These are phyloP conservation scores for Acorus calamus DNA, from an alignment of 106 monocot species.

Conservation along the genomic window DNA sequence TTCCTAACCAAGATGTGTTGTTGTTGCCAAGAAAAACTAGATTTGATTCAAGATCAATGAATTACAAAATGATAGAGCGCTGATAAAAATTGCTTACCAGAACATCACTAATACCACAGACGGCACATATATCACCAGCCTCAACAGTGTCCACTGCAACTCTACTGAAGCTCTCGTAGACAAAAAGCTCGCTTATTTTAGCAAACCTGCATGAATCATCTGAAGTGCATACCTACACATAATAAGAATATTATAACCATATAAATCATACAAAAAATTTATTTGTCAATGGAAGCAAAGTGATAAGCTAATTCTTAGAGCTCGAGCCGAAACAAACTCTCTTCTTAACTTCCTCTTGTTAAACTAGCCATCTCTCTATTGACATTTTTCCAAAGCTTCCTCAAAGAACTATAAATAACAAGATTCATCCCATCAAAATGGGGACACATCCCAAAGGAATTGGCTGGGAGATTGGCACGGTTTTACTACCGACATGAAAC, in stretches of 20 bases:
- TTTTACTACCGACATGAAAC: too few species aligned
- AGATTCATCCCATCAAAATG: too few species aligned
- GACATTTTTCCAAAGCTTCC: too few species aligned
- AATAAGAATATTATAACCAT: background rate
- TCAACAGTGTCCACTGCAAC: constrained; percentile 67
- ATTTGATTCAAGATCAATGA: background rate
- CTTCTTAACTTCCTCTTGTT: too few species aligned
- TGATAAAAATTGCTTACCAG: constrained; percentile 45
- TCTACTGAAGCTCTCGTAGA: constrained; percentile 85
- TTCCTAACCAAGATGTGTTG: background rate
- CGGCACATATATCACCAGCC: constrained; percentile 98
- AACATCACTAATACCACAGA: constrained; percentile 88
- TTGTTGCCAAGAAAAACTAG: background rate
- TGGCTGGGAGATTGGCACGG: too few species aligned
- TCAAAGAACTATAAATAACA: too few species aligned
- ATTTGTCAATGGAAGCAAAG: too few species aligned
- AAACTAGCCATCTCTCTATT: too few species aligned
- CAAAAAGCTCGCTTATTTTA: constrained; percentile 92
- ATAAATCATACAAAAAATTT: too few species aligned
- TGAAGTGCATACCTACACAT: constrained; percentile 71
- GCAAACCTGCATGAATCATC: constrained; percentile 73
- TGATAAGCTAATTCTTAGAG: too few species aligned
- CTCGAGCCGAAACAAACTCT: too few species aligned
- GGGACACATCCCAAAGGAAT: too few species aligned
- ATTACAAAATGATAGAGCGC: background rate